phyloP scores from a whole-genome alignment of 164 flowering plant species.

The Amborella trichopoda region DNA sequence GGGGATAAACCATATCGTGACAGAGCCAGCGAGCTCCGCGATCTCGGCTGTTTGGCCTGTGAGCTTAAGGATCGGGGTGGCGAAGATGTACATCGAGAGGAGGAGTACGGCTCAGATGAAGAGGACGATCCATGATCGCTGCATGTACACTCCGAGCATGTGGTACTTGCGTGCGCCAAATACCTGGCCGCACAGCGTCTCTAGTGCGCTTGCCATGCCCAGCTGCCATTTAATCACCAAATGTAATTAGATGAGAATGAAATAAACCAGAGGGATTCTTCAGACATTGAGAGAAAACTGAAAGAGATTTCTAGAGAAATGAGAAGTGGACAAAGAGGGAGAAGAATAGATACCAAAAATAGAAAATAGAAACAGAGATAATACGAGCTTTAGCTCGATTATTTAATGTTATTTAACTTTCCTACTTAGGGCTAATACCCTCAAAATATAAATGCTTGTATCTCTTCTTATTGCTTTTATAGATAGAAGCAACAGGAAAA shows the following conservation, averaged over 20 bases:
- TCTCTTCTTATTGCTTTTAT: too few relatives aligned
- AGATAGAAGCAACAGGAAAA: too few relatives aligned
- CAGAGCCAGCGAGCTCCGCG: constrained; percentile 43
- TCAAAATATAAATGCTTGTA: too few relatives aligned
- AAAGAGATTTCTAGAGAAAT: not conserved
- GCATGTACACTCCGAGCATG: constrained; percentile 75
- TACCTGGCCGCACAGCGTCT: constrained; percentile 86
- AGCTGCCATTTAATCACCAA: constrained; percentile 13
- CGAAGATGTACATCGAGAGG: constrained; percentile 48
- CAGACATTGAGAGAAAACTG: not conserved
- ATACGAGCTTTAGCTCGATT: too few relatives aligned
- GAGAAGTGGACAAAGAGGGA: not conserved
- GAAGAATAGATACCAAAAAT: not conserved
- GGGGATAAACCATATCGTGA: constrained; percentile 35
- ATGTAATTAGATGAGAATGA: not conserved
- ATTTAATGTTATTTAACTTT: too few relatives aligned
- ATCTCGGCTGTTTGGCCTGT: constrained; percentile 46
- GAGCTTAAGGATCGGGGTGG: constrained; percentile 46
- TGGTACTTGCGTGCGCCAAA: constrained; percentile 57
- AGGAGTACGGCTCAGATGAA: constrained; percentile 28
- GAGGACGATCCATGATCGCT: constrained; percentile 78
- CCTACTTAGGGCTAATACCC: too few relatives aligned
- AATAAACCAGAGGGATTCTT: not conserved
- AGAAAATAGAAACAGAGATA: not conserved
- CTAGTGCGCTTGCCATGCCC: constrained; percentile 88